Evolutionary conservation across 257 asterid species (phyloP), one percentile per base, ranked within the genome.

Genomic region (Rauvolfia tetraphylla): DNA sequence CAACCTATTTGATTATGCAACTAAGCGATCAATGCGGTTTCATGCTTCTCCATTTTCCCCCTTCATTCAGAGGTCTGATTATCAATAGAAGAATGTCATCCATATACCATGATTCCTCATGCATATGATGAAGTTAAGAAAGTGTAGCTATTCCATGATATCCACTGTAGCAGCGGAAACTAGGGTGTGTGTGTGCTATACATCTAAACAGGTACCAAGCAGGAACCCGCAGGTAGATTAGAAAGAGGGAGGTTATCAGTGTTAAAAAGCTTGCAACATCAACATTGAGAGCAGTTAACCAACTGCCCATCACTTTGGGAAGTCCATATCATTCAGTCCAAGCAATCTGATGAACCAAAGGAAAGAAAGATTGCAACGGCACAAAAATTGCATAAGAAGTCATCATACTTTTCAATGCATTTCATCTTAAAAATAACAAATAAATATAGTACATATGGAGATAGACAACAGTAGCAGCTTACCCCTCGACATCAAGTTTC

Each of bases 401-500:
- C 33, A 56, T 56, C 33, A 41, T 18, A 27, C 14, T 48, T 39
- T 39, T 65, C 58, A 7, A 75, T 48, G 48, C 73, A 48, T 7
- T 31, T 57, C 46, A 18, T 63, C 53, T 61, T 34, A 1, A 46
- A 57, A 25, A 2, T 23, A 51, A 42, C 54, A 27, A 38, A 15
- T 20, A 44, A 62, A n/a, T 31, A 57, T 11, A 73, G 42, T 36
- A 17, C 33, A 49, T 17, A 33, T 36, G 18, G 46, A 51, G 54
- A 29, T 75, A 33, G 56, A 59, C 23, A 74, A 13, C 13, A 51
- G 54, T 15, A 44, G 44, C 53, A 73, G 75, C 89, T 85, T 88
- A 95, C 99, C 98, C 96, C 74, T 89, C 98, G 63, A 93, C 90
- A 74, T 93, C 98, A 72, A 95, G 92, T 78, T 88, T 95, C 89